Percentiles rank a stretch among this genome's conserved stretches.
phyloP scores from a whole-genome alignment of 768 basidiomycete genomes.

The Leccinum subtestaceum region DNA sequence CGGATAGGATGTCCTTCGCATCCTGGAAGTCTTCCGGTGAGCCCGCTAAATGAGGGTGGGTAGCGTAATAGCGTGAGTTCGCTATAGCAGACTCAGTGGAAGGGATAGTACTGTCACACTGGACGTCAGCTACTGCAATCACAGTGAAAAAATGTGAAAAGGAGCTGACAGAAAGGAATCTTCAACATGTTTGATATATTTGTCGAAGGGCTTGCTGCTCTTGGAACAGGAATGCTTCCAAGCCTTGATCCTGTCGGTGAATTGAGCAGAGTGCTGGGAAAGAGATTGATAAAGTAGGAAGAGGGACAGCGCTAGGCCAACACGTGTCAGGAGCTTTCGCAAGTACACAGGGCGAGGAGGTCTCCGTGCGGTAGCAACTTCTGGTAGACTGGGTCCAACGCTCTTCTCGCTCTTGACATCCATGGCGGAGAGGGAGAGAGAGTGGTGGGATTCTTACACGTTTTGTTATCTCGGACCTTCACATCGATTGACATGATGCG shows the following conservation, averaged over 20 bases:
- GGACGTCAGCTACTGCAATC: background rate
- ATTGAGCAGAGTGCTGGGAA: background rate
- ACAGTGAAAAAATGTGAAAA: background rate
- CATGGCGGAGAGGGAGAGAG: constrained; percentile 11
- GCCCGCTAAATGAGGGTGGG: constrained; percentile 73
- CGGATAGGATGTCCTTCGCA: constrained; percentile 62
- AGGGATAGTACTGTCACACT: constrained; percentile 48
- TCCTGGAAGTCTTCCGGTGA: constrained; percentile 57
- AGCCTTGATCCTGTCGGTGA: constrained; percentile 2
- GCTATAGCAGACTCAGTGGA: constrained; percentile 54
- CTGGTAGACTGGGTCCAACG: constrained; percentile 7
- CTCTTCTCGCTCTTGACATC: constrained; percentile 14
- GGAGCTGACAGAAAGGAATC: constrained; percentile 35
- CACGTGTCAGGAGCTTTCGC: constrained; percentile 4
- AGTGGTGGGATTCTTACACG: background rate
- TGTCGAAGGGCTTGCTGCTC: constrained; percentile 7
- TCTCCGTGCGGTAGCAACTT: constrained; percentile 1
- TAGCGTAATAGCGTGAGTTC: constrained; percentile 57
- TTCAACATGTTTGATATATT: constrained; percentile 25
- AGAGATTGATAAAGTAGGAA: constrained; percentile 12
- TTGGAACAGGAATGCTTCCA: constrained; percentile 12
- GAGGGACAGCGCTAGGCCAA: constrained; percentile 4
- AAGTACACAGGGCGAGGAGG: background rate
- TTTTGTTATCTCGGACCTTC: too few relatives aligned
- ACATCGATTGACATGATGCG: too few relatives aligned